A percentile compares a stretch with the other conserved stretches of the same genome.
Conservation (phyloP, 1,284 basidiomycete species). For the Malassezia sp. region DNA sequence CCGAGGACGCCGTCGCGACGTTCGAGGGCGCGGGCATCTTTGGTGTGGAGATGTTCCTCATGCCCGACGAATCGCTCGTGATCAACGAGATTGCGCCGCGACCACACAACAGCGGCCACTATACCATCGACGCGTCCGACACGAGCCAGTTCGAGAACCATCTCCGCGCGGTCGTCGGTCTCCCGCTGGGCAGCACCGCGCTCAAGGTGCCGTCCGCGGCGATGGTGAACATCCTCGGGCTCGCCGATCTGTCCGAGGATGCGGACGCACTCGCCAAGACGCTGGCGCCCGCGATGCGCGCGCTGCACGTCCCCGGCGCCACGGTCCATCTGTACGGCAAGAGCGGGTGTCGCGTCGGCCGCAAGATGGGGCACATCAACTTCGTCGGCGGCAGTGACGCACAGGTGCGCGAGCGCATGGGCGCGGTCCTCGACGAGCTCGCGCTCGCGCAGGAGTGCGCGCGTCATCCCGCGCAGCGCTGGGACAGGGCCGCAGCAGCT, state of each 20-base stretch:
- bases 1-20: slow-evolving; percentile 69
- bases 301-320: slow-evolving; percentile 59
- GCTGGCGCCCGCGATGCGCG: slow-evolving; percentile 33
- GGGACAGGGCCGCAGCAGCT: slow-evolving; percentile 46
- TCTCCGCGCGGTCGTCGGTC: slow-evolving; percentile 80
- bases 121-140: slow-evolving; percentile 95
- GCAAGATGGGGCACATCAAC: slow-evolving; percentile 98
- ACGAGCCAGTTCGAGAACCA: slow-evolving; percentile 98
- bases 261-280: slow-evolving; percentile 38
- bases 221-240: slow-evolving; percentile 82
- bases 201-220: slow-evolving; percentile 76
- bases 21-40: slow-evolving; percentile 84
- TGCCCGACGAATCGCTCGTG: slow-evolving; percentile 70
- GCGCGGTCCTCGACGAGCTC: slow-evolving; percentile 29
- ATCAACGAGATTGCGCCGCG: slow-evolving; percentile 98
- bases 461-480: slow-evolving; percentile 52
- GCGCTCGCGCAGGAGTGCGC: slow-evolving; percentile 32
- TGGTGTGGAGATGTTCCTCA: slow-evolving; percentile 95
- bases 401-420: slow-evolving; percentile 54
- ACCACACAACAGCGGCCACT: slow-evolving; percentile 97
- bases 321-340: slow-evolving; percentile 89
- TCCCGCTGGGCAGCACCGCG: slow-evolving; percentile 77
- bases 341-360: slow-evolving; percentile 69
- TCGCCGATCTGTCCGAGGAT: slow-evolving; percentile 39
- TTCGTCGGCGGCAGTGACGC: slow-evolving; percentile 74